Base-by-base conservation (phyloP, 371 early-diverging fungal genomes). In the Smittium culicis region DNA sequence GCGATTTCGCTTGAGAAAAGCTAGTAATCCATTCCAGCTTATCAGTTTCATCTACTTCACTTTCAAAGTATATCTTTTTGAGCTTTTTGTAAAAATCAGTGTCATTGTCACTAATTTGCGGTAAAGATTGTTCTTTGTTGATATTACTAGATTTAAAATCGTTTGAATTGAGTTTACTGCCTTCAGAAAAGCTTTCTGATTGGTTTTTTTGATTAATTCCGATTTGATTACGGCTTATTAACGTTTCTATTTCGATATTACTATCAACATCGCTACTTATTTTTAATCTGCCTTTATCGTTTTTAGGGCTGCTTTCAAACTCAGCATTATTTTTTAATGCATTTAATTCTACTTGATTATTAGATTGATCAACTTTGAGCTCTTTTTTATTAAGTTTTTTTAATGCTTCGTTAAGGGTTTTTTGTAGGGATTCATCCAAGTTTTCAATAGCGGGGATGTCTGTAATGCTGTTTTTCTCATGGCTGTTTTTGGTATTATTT, bases 11-110 rank as follows among this genome's bases (percentile, higher is more conserved):
- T 61, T 77, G 77, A 20, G 32, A 67, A 70, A 74, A 74, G 58
- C 73, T 74, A 54, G 74, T 70, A 5, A 77, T 76, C 77, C 77
- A 77, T 16, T 73, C 77, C 29, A 77, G 66, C 62, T 77, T 73
- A 28, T 71, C 73, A n/a, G 70, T 72, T 34, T 77, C 77, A 0
- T 71, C 66, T 27, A 70, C 66, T 27, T 77, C 76, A 28, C 69
- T 66, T 25, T 74, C 72, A 28, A 68, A 77, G 14, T 71, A 67
- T 61, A 68, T 70, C 63, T 74, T 69, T 67, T 71, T 70, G 64
- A 73, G 61, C 11, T 71, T 65, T 1, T 58, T 1, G 34, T 77
- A 77, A 45, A 77, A 77, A 57, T 69, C 70, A 34, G 70, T 70
- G 35, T 73, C 76, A 0, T 67, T 33, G 8, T 74, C 76, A 14